phyloP scores from a whole-genome alignment of 2,329 filamentous ascomycete genomes.

The Colletotrichum sojae region DNA sequence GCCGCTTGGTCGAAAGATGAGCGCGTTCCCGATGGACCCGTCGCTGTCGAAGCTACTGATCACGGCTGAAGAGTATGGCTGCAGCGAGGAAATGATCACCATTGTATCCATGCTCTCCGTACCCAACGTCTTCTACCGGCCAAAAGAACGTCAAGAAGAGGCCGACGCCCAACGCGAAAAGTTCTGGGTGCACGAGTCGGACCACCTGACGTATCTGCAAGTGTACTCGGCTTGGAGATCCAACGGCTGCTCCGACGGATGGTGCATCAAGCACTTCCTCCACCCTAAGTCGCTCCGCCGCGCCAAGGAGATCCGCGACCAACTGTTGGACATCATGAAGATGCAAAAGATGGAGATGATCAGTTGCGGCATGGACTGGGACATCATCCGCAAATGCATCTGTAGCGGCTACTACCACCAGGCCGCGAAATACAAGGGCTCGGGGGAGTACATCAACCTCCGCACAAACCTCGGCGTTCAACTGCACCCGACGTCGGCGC shows the following conservation, averaged over 20 bases:
- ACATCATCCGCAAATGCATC: slow-evolving; percentile 94
- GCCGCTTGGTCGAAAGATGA: slow-evolving; percentile 90
- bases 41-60: slow-evolving; percentile 95
- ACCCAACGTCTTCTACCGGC: slow-evolving; percentile 95
- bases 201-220: slow-evolving; percentile 94
- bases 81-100: slow-evolving; percentile 97
- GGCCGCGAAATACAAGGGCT: slow-evolving; percentile 94
- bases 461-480: slow-evolving; percentile 95
- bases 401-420: slow-evolving; percentile 99
- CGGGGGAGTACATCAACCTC: slow-evolving; percentile 97
- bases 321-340: slow-evolving; percentile 93
- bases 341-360: slow-evolving; percentile 90
- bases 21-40: slow-evolving; percentile 97
- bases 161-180: slow-evolving; percentile 96
- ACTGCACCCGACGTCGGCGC: slow-evolving; percentile 91
- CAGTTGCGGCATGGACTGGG: slow-evolving; percentile 97
- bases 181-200: slow-evolving; percentile 98
- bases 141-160: slow-evolving; percentile 96
- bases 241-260: slow-evolving; percentile 90
- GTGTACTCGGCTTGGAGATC: slow-evolving; percentile 96
- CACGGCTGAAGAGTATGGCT: slow-evolving; percentile 89
- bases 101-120: slow-evolving; percentile 99
- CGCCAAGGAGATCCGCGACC: slow-evolving; percentile 94
- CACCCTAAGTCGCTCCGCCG: slow-evolving; percentile 94
- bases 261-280: slow-evolving; percentile 94